phyloP scores from a whole-genome alignment of 176 grass and related monocot species.

The Otatea glauca region DNA sequence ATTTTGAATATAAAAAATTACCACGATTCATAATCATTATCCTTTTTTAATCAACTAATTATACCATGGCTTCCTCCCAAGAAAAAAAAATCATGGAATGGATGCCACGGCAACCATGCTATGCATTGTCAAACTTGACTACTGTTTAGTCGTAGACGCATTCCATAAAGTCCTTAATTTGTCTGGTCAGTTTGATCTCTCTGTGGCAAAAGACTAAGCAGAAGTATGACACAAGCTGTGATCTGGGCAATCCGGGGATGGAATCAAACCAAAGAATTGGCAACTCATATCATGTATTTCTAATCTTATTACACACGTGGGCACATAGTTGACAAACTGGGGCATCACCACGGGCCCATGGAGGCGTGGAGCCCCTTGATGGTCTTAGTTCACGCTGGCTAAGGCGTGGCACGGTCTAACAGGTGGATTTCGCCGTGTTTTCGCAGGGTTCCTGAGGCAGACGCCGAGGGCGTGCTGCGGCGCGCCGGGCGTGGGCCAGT shows the following conservation, averaged over 20 bases:
- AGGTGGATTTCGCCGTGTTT: neutral
- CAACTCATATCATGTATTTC: neutral
- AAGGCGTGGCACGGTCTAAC: neutral
- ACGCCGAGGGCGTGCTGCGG: constrained; percentile 70
- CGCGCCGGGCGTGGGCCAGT: constrained; percentile 47
- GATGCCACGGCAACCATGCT: neutral
- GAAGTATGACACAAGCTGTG: constrained; percentile 1
- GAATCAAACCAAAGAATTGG: neutral
- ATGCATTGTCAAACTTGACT: neutral
- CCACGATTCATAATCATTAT: too few species aligned
- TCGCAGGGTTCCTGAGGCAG: constrained; percentile 60
- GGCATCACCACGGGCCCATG: too few species aligned
- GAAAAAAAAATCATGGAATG: neutral
- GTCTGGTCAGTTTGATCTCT: neutral
- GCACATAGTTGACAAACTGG: too few species aligned
- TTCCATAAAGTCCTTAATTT: neutral
- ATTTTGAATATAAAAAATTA: neutral
- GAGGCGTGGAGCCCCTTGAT: too few species aligned
- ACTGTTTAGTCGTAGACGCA: neutral
- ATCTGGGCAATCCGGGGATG: constrained; percentile 51
- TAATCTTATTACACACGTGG: neutral
- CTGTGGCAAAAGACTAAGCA: neutral
- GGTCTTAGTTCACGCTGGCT: too few species aligned
- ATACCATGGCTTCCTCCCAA: neutral
- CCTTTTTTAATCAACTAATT: neutral